Evolutionary conservation across 192 early-diverging fungal genomes (phyloP), one percentile per base, ranked within the genome.

Genomic region (Coemansia sp.): DNA sequence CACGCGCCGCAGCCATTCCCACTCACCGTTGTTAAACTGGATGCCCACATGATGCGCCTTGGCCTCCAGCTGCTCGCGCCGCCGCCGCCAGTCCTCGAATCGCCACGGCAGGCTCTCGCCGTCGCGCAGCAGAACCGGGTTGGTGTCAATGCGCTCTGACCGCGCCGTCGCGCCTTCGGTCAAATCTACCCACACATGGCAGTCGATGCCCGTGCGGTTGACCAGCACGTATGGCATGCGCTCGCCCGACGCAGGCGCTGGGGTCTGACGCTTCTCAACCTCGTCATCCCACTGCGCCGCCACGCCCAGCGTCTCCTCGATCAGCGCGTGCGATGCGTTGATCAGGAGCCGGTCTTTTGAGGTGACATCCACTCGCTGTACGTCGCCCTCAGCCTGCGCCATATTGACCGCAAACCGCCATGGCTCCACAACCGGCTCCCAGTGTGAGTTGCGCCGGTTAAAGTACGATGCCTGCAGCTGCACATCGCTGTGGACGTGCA

Each of bases 371-470:
- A 94, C 62, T 15, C 50, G 71, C 50, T 41, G 81, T 49, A 34
- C 55, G 7, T 61, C 51, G 3, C 20, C 55, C 3, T 35, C 21
- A 0, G 48, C 62, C 20, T 54, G 47, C 9, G 52, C 55, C 29
- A 85, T 53, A 32, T 82, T 74, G 10, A 89, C 40, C 5, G 73
- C 65, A 50, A 90, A 87, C 34, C 89, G 73, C 88, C 90, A 95
- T 6, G 88, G 92, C 67, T 99, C 97, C 14, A 97, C 52, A 32
- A 98, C 60, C 2, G 97, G 94, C 64, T 99, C 97, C 97, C 97
- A 99, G 64, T 97, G 95, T 22, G 95, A 97, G 69, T 92, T 95
- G 57, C 91, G 90, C 29, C 95, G 78, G 77, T 99, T 97, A 53
- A 95, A 99, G 69, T 90, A 95, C 64, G 96, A 97, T 30, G 86